Base-by-base conservation (phyloP, 345 rosid species). In the Brassica cretica region DNA sequence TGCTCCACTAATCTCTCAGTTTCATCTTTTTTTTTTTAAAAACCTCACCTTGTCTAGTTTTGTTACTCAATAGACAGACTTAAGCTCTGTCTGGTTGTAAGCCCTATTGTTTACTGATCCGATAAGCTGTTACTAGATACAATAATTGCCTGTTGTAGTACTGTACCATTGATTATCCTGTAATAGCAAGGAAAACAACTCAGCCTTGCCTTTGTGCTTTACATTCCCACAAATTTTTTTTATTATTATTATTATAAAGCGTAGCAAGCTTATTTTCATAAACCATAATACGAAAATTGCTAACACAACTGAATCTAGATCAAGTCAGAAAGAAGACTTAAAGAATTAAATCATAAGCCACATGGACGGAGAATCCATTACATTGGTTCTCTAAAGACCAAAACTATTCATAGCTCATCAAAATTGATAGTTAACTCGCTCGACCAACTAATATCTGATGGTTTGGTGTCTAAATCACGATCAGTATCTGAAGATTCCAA, bases 351-450 rank as follows among this genome's bases (percentile, higher is more conserved):
- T 60, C 33, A 60, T 25, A 25, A 60, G n/a, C 16, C 33, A 24
- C 15, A 12, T 21, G 33, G 64, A 12, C 30, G 8, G 14, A 25
- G n/a, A 60, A 60, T 24, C 15, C 63, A 59, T 60, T 60, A 66
- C 51, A 55, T 65, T 56, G 63, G 67, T 63, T 62, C 12, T 14
- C 18, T 76, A 3, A 69, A 19, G 37, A 49, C 37, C 4, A 58
- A 5, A 46, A 30, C 24, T 56, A 56, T 35, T 93, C 85, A 93
- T 16, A 93, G 87, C 24, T 92, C 96, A 64, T 86, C 87, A 53
- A 92, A 84, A 83, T 89, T 82, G 69, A 92, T 89, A 73, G 82
- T 79, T 70, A 80, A 87, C 41, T 89, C 97, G 2, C 32, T 86
- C 72, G 79, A 70, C 88, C 86, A 83, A 74, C 58, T 82, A 70